Evolutionary conservation across 108 stramenopile species (phyloP).

Genomic region (Cyclotella choctawhatcheeana): DNA sequence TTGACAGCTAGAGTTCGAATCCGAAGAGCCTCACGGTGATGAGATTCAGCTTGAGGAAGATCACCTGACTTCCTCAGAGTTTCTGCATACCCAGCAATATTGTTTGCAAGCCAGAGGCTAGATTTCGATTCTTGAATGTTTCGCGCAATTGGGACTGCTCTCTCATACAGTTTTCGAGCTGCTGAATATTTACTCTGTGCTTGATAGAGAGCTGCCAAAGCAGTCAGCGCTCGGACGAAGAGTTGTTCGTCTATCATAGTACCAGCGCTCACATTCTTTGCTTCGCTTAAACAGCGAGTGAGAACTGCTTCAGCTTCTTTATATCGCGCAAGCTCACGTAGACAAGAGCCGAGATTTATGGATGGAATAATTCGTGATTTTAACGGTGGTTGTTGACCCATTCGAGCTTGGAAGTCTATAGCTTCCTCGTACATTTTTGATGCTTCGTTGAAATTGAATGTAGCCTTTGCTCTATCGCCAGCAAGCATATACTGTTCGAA

Average conservation of each 20-base stretch:
- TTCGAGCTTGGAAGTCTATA: conserved; percentile 47
- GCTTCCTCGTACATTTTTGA: conserved; percentile 58
- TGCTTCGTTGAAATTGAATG: conserved; percentile 52
- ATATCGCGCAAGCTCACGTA: conserved; percentile 55
- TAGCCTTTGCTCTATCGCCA: conserved; percentile 49
- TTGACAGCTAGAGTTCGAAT: conserved; percentile 51
- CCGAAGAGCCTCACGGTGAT: conserved; percentile 49
- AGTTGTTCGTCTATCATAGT: conserved; percentile 36
- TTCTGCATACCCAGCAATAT: conserved; percentile 57
- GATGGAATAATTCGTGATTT: conserved; percentile 48
- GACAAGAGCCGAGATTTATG: conserved; percentile 48
- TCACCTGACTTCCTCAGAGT: conserved; percentile 52
- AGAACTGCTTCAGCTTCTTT: conserved; percentile 55
- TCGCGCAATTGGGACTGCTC: conserved; percentile 51
- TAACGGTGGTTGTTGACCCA: conserved; percentile 30
- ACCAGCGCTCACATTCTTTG: conserved; percentile 25
- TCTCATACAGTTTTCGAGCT: conserved; percentile 46
- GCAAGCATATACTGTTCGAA: conserved; percentile 49
- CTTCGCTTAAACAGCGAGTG: conserved; percentile 46
- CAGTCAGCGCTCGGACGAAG: conserved; percentile 47
- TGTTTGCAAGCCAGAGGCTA: conserved; percentile 51
- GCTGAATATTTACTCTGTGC: conserved; percentile 50
- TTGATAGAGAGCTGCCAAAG: conserved; percentile 49
- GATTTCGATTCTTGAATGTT: conserved; percentile 57
- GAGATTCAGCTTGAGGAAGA: conserved; percentile 48